Conservation (phyloP, 768 basidiomycete species). For the Agaricus subrufescens region DNA sequence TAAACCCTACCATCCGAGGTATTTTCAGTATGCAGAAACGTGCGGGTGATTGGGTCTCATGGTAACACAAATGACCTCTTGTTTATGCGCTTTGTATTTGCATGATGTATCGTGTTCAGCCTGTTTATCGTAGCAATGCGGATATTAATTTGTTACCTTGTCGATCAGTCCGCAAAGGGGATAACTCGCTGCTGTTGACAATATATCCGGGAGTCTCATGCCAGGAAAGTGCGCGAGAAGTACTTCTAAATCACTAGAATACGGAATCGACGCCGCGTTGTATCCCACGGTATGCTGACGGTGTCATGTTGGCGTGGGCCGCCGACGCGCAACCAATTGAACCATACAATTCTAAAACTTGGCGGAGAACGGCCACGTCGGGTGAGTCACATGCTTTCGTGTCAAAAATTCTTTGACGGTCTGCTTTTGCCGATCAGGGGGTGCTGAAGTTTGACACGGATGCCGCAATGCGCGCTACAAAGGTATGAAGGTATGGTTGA, state of each 20-base stretch:
- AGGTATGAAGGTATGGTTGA: not conserved
- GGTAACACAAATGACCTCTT: not conserved
- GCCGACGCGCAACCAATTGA: no score
- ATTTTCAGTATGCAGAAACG: slow-evolving; percentile 47
- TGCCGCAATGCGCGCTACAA: not conserved
- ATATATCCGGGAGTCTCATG: not conserved
- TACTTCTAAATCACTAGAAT: not conserved
- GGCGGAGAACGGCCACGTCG: not conserved
- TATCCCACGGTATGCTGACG: not conserved
- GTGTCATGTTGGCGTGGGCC: no score
- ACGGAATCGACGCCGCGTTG: not conserved
- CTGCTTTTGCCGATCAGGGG: slow-evolving; percentile 7
- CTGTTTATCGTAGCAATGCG: no score
- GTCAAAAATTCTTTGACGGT: not conserved
- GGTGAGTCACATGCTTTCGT: not conserved
- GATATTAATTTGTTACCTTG: not conserved
- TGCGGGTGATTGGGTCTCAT: slow-evolving; percentile 28
- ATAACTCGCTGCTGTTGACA: not conserved
- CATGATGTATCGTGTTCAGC: not conserved
- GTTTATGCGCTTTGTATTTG: slow-evolving; percentile 3
- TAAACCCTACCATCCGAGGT: slow-evolving; percentile 34
- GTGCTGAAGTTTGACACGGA: not conserved
- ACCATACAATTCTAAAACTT: no score
- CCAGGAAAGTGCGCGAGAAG: no score
- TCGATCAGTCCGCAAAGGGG: not conserved